Evolutionary conservation across 352 stramenopile species (phyloP).

Genomic region (Globisporangium abappressorium): DNA sequence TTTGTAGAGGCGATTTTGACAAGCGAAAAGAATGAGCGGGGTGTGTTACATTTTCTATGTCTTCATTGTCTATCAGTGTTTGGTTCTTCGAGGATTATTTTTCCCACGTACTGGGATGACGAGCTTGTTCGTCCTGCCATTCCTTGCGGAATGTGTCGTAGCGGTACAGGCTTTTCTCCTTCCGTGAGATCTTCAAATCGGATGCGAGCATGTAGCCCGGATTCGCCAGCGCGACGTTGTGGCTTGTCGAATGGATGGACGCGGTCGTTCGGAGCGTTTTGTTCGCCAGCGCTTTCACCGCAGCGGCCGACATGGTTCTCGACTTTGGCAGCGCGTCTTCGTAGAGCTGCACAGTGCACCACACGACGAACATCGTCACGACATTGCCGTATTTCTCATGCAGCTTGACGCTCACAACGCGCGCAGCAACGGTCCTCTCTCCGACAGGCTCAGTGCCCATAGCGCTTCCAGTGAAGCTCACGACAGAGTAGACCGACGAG

Average conservation of each 20-base stretch:
- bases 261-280: constrained; percentile 12
- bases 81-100: not conserved
- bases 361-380: constrained; percentile 65
- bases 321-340: constrained; percentile 28
- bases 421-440: constrained; percentile 72
- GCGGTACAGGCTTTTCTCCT: constrained; percentile 61
- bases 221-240: constrained; percentile 22
- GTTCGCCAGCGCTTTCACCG: constrained; percentile 18
- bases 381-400: constrained; percentile 53
- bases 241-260: constrained; percentile 40
- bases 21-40: not conserved
- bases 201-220: constrained; percentile 30
- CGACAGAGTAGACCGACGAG: constrained; percentile 49
- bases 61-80: not conserved
- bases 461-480: constrained; percentile 28
- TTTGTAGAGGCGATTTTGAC: not conserved
- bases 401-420: constrained; percentile 41
- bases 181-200: constrained; percentile 67
- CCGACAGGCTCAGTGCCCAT: constrained; percentile 37
- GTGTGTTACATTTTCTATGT: not conserved
- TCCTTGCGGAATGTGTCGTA: constrained; percentile 75
- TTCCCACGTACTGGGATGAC: constrained; percentile 54
- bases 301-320: constrained; percentile 14
- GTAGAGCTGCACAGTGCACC: constrained; percentile 78
- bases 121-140: constrained; percentile 70